Evolutionary conservation across 2,329 filamentous ascomycete species (phyloP).

Genomic region (Dactylellina cionopaga): DNA sequence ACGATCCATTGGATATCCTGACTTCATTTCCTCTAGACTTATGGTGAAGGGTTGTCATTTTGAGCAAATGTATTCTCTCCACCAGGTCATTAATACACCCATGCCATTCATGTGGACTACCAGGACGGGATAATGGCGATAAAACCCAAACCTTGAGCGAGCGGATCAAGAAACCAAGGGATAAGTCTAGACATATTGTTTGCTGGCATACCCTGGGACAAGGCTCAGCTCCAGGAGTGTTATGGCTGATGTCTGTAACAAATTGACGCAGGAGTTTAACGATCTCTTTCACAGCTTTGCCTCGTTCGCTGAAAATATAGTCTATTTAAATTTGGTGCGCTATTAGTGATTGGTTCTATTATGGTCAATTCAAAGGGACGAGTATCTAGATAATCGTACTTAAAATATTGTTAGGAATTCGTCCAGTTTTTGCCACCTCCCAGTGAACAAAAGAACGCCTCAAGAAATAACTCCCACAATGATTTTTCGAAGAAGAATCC

Average conservation of each 20-base stretch:
- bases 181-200: conserved; percentile 7
- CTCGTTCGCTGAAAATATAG: conserved; percentile 7
- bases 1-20: too few species aligned
- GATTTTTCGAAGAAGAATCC: conserved; percentile 2
- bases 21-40: background rate
- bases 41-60: conserved; percentile 16
- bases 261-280: conserved; percentile 5
- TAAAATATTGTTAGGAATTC: conserved; percentile 6
- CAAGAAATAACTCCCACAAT: conserved; percentile 10
- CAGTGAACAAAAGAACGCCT: background rate
- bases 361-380: too few species aligned
- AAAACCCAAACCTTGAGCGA: background rate
- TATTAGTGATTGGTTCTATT: background rate
- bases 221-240: background rate
- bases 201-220: background rate
- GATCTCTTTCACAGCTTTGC: background rate
- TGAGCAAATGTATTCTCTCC: background rate
- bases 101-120: conserved; percentile 12
- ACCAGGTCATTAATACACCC: background rate
- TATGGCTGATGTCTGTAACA: background rate
- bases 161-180: conserved; percentile 4
- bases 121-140: conserved; percentile 8
- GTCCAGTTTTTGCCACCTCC: background rate
- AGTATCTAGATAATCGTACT: background rate
- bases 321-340: background rate